Conservation (phyloP, 1,139 yeast species). For the Taphrina communis region DNA sequence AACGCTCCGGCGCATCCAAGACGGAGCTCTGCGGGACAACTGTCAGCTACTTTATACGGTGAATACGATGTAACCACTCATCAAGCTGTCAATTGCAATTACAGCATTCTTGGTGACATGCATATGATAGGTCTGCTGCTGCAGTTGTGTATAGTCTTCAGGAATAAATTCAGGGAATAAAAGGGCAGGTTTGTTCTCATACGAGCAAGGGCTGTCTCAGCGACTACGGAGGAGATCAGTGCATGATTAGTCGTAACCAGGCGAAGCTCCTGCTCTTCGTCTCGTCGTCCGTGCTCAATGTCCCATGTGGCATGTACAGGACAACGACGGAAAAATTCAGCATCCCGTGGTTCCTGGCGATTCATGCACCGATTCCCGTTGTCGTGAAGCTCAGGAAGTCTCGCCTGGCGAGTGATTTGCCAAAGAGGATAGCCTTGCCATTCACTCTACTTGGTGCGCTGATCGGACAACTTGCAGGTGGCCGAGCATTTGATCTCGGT, state of each 20-base stretch:
- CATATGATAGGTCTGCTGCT: no score
- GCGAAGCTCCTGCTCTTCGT: slow-evolving; percentile 15
- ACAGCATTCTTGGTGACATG: no score
- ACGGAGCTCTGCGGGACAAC: slow-evolving; percentile 15
- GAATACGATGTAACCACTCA: background rate
- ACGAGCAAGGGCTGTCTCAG: no score
- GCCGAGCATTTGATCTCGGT: slow-evolving; percentile 6
- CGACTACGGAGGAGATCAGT: background rate
- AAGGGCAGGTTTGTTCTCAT: no score
- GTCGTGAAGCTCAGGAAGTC: slow-evolving; percentile 14
- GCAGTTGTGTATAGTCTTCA: no score
- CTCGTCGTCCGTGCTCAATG: slow-evolving; percentile 13
- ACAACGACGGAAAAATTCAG: slow-evolving; percentile 25
- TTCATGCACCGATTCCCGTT: slow-evolving; percentile 21
- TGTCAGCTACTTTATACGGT: background rate
- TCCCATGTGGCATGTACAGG: slow-evolving; percentile 25
- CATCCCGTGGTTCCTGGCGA: slow-evolving; percentile 28
- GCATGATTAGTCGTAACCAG: slow-evolving; percentile 1
- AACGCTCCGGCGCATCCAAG: slow-evolving; percentile 3
- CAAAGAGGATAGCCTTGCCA: slow-evolving; percentile 9
- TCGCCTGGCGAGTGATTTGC: background rate
- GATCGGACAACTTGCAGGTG: slow-evolving; percentile 15
- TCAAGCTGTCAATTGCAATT: no score
- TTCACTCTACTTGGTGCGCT: slow-evolving; percentile 7
- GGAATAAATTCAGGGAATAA: no score